Evolutionary conservation across 208 protist genomes (phyloP).

Genomic region (Leishmania lainsoni): DNA sequence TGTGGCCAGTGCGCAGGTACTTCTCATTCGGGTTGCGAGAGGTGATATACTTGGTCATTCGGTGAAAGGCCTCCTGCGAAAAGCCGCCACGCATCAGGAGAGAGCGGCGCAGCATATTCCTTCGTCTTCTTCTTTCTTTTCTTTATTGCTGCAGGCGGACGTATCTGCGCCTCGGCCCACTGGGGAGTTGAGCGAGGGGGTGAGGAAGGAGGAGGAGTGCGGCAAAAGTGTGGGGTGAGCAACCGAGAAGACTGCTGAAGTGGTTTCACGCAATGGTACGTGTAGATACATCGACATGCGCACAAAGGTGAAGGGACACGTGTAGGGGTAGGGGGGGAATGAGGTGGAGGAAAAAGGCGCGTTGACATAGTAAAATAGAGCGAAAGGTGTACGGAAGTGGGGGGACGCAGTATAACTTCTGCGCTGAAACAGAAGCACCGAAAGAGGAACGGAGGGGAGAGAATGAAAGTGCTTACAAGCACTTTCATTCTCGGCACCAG

Average conservation of each 20-base stretch:
- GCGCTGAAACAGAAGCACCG: not conserved
- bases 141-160: not conserved
- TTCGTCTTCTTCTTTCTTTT: not conserved
- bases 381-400: not conserved
- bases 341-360: not conserved
- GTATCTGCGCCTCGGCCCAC: not conserved
- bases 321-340: not conserved
- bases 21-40: slow-evolving; percentile 88
- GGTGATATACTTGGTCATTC: slow-evolving; percentile 88
- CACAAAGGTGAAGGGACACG: not conserved
- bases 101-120: slow-evolving; percentile 35
- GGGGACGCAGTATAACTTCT: not conserved
- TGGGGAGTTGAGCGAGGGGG: not conserved
- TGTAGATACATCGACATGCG: not conserved
- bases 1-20: slow-evolving; percentile 81
- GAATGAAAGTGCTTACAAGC: not conserved
- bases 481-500: not conserved
- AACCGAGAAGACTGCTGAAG: no score
- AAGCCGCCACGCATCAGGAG: slow-evolving; percentile 41
- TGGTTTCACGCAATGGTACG: not conserved
- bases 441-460: not conserved
- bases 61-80: slow-evolving; percentile 84
- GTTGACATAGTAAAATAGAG: not conserved
- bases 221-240: not conserved
- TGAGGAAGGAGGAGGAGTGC: not conserved